Evolutionary conservation across 148 eudicot species (phyloP), one percentile per base, ranked within the genome.

Genomic region (Amaranthus palmeri): DNA sequence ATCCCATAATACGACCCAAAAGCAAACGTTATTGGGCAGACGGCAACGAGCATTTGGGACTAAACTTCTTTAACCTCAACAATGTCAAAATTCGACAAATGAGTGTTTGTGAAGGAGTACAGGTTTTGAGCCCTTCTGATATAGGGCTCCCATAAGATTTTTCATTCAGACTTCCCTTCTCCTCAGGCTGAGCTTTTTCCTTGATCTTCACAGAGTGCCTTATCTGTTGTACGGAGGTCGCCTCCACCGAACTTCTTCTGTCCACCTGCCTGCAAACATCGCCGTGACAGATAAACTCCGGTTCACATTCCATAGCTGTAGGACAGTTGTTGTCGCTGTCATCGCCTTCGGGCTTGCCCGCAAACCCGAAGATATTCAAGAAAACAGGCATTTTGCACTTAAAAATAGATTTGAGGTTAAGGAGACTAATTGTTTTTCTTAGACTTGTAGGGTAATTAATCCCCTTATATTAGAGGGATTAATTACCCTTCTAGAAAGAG

Each of bases 261-360:
- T 58, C 65, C 50, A 50, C 6, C 55, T n/a, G 43, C 54, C 7
- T 25, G 44, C 74, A 71, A 12, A 47, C 65, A 40, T 71, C 65
- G 14, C 74, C 74, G 36, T 71, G 6, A 8, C 74, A 71, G 49
- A 58, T 42, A n/a, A 45, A 3, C 7, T 63, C 68, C 40, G 3
- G 46, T 46, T 65, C 67, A 18, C 11, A 12, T 15, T 56, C 11
- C 2, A 8, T 17, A n/a, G 50, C 0, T 65, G 68, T 25, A 25
- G 36, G 36, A 25, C 36, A 0, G 36, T 25, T 25, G 36, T 1
- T 25, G 36, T 25, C 36, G 36, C 36, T 25, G 36, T 25, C 10
- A 46, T 46, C 18, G n/a, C 7, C 47, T 65, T 47, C 68, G 1
- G 46, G 68, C 47, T 65, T 65, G 9, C 11, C 8, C 68, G 5